Percentiles rank a stretch among this genome's conserved stretches.
phyloP scores from a whole-genome alignment of 176 grass and related monocot genomes.

The Oryza officinalis region DNA sequence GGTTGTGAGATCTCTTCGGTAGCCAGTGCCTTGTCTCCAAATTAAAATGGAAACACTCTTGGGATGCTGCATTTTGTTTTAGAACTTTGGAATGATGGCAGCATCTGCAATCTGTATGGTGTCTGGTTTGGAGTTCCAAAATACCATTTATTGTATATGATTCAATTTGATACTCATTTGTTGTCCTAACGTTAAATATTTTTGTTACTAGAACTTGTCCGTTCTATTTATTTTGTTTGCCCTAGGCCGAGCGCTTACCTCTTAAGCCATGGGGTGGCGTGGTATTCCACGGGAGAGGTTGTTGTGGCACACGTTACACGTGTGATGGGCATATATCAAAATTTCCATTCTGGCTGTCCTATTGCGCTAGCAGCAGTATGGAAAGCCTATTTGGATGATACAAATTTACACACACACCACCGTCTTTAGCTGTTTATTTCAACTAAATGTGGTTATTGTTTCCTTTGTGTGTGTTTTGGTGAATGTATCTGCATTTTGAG shows the following conservation, averaged over 20 bases:
- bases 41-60: neutral
- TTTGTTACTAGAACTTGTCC: neutral
- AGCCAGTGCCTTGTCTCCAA: neutral
- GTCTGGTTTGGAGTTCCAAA: neutral
- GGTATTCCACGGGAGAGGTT: constrained; percentile 93
- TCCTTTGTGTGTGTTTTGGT: neutral
- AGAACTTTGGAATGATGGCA: neutral
- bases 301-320: constrained; percentile 64
- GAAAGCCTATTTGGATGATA: constrained; percentile 39
- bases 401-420: neutral
- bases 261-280: constrained; percentile 70
- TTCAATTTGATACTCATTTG: neutral
- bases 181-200: neutral
- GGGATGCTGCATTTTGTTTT: neutral
- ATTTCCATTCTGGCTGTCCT: constrained; percentile 34
- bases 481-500: neutral
- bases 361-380: constrained; percentile 37
- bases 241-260: constrained; percentile 82
- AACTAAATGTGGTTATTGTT: neutral
- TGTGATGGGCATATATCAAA: constrained; percentile 86
- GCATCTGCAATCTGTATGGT: neutral
- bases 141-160: neutral
- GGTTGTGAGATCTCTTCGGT: too few relatives aligned
- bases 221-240: constrained; percentile 27
- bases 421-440: neutral